Base-by-base conservation (phyloP, 2,329 filamentous ascomycete species). In the Xylaria sp. region DNA sequence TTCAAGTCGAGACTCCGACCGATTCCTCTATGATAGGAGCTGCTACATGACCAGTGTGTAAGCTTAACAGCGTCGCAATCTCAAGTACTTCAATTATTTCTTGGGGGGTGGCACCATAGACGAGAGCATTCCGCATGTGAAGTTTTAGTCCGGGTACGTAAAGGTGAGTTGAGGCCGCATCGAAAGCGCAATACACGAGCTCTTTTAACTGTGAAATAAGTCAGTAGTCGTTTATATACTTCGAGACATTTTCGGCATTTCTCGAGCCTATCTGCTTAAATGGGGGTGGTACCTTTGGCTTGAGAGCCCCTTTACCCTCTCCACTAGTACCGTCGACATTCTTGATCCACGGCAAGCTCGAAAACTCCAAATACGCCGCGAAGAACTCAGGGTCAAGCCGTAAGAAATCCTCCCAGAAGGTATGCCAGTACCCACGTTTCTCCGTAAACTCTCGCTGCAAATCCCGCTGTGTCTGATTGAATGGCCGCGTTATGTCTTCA, bases 71-170 rank as follows among this genome's bases (percentile, higher is more conserved):
- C 3, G 71, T 75, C 2, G 80, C 78, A 66, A 83, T 71, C 67
- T 83, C 79, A 57, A 83, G 66, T 0, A 82, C 78, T 66, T 83
- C 80, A 71, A 82, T 74, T 49, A 83, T 79, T 71, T 83, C 79
- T 43, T 81, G 77, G 4, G 77, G 74, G 1, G 77, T 80, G 0
- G 78, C 80, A 0, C 81, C 81, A 61, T 79, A 79, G 12, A 75
- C 73, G 4, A 83, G 67, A 23, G 80, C 80, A 64, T 83, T 83
- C 58, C 75, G 76, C 75, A 82, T 82, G 66, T 83, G 81, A 25
- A 82, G 64, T 61, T 82, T 83, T 46, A 82, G 66, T 0, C 80
- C 81, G 0, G 79, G 78, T 5, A 75, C 71, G 56, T 82, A 83
- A 19, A 83, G 73, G 68, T 83, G 81, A 14, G 81, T 83, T 6